Evolutionary conservation across 2,329 filamentous ascomycete species (phyloP), one percentile per base, ranked within the genome.

Genomic region (Alternaria longipes): DNA sequence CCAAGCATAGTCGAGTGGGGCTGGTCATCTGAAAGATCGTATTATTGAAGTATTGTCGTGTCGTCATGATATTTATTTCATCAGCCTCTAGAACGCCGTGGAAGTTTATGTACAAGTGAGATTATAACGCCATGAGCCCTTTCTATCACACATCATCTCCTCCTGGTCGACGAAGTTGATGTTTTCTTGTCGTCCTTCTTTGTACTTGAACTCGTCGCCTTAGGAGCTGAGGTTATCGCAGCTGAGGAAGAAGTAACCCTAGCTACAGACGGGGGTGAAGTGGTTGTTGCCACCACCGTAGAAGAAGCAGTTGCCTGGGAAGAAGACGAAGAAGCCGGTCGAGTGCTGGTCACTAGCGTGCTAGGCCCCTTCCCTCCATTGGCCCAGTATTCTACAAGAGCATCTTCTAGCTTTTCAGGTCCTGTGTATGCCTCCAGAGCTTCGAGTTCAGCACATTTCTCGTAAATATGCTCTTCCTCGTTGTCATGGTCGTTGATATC

Each of bases 361-460:
- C 66, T 70, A 5, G 54, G 36, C 52, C 61, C 66, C 9, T 59
- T 56, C 1, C 66, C 42, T 5, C 68, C 68, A 18, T 67, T 70
- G 40, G 58, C 50, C 63, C 69, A 76, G 58, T 77, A 79, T 0
- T 59, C 62, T 6, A 68, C 73, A 20, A 79, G 68, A 3, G 69
- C 68, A 1, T 56, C 44, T 52, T 77, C 74, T 2, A 76, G 65
- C 8, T 71, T 62, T 0, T 65, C 57, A 1, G 64, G 61, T 20
- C 73, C 60, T 4, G 53, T 62, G 56, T 80, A 80, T 3, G 75
- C 74, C 47, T 77, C 70, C 36, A 77, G 49, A 4, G 58, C 55
- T 41, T 68, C 68, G 20, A 79, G 73, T 12, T 73, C 64, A 2
- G 55, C 45, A 16, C 75, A 65, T 34, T 67, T 73, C 5, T 69